phyloP scores from a whole-genome alignment of 208 protist genomes.

The Acanthamoeba royreba region DNA sequence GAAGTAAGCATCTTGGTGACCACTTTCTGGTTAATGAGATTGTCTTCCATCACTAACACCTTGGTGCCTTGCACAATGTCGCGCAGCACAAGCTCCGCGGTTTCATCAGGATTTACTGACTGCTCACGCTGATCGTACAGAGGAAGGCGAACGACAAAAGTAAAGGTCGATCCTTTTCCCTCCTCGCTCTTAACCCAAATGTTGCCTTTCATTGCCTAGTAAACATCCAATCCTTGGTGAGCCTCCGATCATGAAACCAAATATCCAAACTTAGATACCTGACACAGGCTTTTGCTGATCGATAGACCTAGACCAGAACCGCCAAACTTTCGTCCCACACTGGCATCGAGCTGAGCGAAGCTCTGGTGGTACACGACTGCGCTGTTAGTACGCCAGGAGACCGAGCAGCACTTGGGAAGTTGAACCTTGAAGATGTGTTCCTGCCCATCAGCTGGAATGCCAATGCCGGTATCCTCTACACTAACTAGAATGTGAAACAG shows the following conservation, averaged over 20 bases:
- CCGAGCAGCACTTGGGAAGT: no score
- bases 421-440: neutral
- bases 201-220: neutral
- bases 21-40: neutral
- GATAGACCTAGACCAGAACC: neutral
- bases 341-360: neutral
- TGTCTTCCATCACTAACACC: conserved; percentile 14
- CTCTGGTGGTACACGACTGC: neutral
- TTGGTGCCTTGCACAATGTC: neutral
- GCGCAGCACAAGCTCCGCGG: neutral
- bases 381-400: no score
- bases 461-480: neutral
- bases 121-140: neutral
- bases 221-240: no score
- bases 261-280: no score
- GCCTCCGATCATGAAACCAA: no score
- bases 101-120: neutral
- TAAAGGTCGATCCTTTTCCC: neutral
- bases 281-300: neutral
- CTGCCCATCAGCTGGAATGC: neutral
- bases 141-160: neutral
- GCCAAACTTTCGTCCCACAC: neutral
- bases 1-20: neutral
- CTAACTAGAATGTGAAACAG: neutral
- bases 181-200: neutral